A percentile compares a stretch with the other conserved stretches of the same genome.
phyloP scores from a whole-genome alignment of 371 early-diverging fungal genomes.

The Saksenaea vasiformis region DNA sequence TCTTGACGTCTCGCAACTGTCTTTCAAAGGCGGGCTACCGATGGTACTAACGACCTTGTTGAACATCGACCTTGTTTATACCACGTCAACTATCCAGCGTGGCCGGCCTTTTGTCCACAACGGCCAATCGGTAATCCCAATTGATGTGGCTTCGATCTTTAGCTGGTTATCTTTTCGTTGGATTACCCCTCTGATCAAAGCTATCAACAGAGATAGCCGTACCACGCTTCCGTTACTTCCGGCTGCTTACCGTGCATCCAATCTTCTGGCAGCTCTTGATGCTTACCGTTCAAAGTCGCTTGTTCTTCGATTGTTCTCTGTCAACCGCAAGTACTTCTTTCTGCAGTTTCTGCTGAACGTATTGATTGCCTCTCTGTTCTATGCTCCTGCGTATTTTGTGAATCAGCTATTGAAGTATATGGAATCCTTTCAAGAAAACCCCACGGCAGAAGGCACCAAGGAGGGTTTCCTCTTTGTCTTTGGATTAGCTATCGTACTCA shows the following conservation, averaged over 20 bases:
- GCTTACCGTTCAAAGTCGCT: constrained; percentile 2
- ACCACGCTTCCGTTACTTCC: constrained; percentile 27
- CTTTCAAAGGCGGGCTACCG: not conserved
- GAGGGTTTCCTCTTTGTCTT: constrained; percentile 26
- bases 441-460: constrained; percentile 7
- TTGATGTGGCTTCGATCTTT: constrained; percentile 21
- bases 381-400: constrained; percentile 24
- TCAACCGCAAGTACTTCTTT: not conserved
- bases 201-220: constrained; percentile 23
- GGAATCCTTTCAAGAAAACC: constrained; percentile 18
- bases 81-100: constrained; percentile 14
- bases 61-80: constrained; percentile 14
- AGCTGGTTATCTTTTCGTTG: constrained; percentile 26
- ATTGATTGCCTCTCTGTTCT: constrained; percentile 11
- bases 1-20: not conserved
- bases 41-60: not conserved
- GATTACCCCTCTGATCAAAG: constrained; percentile 23
- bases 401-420: constrained; percentile 24
- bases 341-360: constrained; percentile 9
- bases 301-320: not conserved
- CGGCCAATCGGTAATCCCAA: constrained; percentile 17
- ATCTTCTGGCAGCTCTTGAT: constrained; percentile 21
- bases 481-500: constrained; percentile 33
- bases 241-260: constrained; percentile 34
- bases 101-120: constrained; percentile 20